A percentile compares a stretch with the other conserved stretches of the same genome.
Evolutionary conservation across 2,329 filamentous ascomycete genomes (phyloP).

Genomic region (Xylaria sp.): DNA sequence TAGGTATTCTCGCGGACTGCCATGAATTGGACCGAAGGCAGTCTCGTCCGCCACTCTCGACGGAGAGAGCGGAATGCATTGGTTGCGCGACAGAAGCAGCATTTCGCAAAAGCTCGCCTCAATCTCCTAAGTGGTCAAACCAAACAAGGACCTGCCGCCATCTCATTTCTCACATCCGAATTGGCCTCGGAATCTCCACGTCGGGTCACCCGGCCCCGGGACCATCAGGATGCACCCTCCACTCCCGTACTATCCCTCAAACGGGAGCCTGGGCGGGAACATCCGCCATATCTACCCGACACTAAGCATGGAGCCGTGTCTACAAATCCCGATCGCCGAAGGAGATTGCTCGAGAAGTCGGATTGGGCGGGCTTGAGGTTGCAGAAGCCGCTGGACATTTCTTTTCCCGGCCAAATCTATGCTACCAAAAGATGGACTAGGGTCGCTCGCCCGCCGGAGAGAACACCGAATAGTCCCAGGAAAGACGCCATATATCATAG

Average conservation of each 20-base stretch:
- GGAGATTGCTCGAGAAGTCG: conserved; percentile 47
- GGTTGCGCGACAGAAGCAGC: conserved; percentile 57
- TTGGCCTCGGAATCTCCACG: conserved; percentile 17
- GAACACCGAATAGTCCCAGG: conserved; percentile 26
- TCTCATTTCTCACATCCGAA: conserved; percentile 45
- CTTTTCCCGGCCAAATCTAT: conserved; percentile 44
- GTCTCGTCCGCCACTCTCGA: conserved; percentile 56
- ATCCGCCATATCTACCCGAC: conserved; percentile 14
- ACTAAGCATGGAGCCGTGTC: not conserved
- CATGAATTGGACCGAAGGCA: conserved; percentile 65
- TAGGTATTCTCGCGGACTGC: conserved; percentile 24
- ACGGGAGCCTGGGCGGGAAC: conserved; percentile 30
- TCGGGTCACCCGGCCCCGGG: conserved; percentile 15
- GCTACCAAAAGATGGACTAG: conserved; percentile 42
- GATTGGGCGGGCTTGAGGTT: conserved; percentile 52
- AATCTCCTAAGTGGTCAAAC: conserved; percentile 45
- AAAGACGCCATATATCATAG: conserved; percentile 4
- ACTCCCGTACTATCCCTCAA: conserved; percentile 37
- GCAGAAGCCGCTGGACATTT: conserved; percentile 50
- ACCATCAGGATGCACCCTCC: conserved; percentile 31
- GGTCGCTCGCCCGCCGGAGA: conserved; percentile 28
- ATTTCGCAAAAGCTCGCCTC: conserved; percentile 59
- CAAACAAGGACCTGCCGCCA: conserved; percentile 50
- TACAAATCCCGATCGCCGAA: conserved; percentile 45
- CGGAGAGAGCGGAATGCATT: conserved; percentile 50